Evolutionary conservation across 2,329 filamentous ascomycete species (phyloP).

Genomic region (Thelonectria blattea): DNA sequence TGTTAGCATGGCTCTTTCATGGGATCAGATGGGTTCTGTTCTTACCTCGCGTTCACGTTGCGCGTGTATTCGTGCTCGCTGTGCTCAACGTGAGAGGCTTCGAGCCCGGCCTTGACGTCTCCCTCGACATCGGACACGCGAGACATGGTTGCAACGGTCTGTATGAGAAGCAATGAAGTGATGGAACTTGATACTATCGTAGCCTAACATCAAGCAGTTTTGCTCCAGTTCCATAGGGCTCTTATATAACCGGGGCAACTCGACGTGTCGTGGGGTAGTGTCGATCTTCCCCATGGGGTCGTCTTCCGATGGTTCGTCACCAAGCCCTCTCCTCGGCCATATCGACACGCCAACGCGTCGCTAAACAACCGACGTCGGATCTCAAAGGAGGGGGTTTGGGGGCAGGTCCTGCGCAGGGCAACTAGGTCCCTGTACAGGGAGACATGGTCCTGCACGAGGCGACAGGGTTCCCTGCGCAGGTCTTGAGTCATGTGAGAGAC

Average conservation of each 20-base stretch:
- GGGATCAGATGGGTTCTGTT: neutral
- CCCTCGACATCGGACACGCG: slow-evolving; percentile 31
- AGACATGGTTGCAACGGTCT: neutral
- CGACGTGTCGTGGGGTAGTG: neutral
- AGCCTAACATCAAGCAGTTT: neutral
- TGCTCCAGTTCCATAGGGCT: neutral
- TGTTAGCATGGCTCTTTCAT: neutral
- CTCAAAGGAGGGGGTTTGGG: neutral
- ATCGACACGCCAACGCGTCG: no score
- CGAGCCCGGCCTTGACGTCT: slow-evolving; percentile 22
- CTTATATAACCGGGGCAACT: slow-evolving; percentile 5
- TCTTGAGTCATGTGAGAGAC: neutral
- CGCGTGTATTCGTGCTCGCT: slow-evolving; percentile 35
- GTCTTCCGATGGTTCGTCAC: neutral
- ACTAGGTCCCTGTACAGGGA: neutral
- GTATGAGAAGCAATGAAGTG: no score
- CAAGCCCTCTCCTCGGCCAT: neutral
- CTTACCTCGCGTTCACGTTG: slow-evolving; percentile 42
- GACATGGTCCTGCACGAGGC: neutral
- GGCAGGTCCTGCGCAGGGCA: neutral
- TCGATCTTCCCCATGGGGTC: neutral
- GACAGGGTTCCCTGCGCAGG: neutral
- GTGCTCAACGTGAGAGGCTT: slow-evolving; percentile 25
- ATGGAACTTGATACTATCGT: neutral
- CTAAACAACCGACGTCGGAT: no score